A percentile compares a stretch with the other conserved stretches of the same genome.
These are phyloP conservation scores for Asterionellopsis glacialis DNA, from an alignment of 108 stramenopile genomes.

Conservation along the genomic window DNA sequence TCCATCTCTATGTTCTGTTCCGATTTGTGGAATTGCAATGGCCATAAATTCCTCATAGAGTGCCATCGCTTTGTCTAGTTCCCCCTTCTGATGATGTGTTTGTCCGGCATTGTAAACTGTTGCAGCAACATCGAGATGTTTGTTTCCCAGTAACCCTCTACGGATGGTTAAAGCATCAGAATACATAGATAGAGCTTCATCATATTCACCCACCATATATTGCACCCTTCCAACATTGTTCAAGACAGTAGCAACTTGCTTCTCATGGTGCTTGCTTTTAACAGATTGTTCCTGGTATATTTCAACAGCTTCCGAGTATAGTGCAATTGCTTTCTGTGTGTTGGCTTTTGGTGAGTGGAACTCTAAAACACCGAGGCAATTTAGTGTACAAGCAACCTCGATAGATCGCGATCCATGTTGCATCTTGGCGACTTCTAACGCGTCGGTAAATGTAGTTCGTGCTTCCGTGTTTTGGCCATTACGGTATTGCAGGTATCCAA, in stretches of 20 bases:
- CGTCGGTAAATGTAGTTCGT: slow-evolving; percentile 26
- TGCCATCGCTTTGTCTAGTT: slow-evolving; percentile 41
- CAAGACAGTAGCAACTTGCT: slow-evolving; percentile 45
- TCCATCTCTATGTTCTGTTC: slow-evolving; percentile 50
- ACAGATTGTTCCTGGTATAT: slow-evolving; percentile 14
- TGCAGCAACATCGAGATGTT: slow-evolving; percentile 56
- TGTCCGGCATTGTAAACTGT: slow-evolving; percentile 63
- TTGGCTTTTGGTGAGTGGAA: slow-evolving; percentile 40
- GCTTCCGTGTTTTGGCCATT: slow-evolving; percentile 26
- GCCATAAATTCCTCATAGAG: slow-evolving; percentile 57
- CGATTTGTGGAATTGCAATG: slow-evolving; percentile 38
- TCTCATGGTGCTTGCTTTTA: slow-evolving; percentile 10
- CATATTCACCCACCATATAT: slow-evolving; percentile 48
- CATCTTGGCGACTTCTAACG: slow-evolving; percentile 16
- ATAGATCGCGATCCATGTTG: background rate
- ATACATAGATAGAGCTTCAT: slow-evolving; percentile 35
- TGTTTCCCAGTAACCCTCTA: slow-evolving; percentile 25
- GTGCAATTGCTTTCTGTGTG: slow-evolving; percentile 34
- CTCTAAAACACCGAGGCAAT: slow-evolving; percentile 50
- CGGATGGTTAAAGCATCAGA: slow-evolving; percentile 40
- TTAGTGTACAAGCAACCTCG: slow-evolving; percentile 17
- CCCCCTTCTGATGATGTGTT: slow-evolving; percentile 50
- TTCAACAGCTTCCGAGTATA: slow-evolving; percentile 24
- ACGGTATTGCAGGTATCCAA: slow-evolving; percentile 48
- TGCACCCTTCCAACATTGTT: slow-evolving; percentile 65